Evolutionary conservation across 75 land plant genomes (phyloP).

Genomic region (Pseudotsuga menziesii): DNA sequence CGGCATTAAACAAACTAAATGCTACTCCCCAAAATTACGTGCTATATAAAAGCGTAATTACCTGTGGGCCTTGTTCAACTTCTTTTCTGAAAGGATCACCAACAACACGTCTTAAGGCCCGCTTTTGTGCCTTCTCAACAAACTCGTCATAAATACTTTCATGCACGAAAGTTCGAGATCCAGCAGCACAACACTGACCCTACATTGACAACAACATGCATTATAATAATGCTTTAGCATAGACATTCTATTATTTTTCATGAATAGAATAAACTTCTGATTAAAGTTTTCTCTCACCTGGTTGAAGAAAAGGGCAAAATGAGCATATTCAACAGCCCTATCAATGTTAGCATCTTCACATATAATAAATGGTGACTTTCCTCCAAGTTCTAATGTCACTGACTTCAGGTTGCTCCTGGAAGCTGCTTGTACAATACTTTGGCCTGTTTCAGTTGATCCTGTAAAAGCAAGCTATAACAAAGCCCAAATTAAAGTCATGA

Average conservation of each 20-base stretch:
- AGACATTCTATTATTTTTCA: no score
- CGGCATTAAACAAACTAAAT: no score
- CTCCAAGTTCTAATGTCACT: conserved; percentile 55
- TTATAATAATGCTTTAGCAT: no score
- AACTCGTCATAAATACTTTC: conserved; percentile 53
- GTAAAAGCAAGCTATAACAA: conserved; percentile 35
- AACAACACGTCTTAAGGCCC: conserved; percentile 37
- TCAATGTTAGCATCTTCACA: conserved; percentile 50
- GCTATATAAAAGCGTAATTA: not conserved
- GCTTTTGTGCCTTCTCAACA: conserved; percentile 41
- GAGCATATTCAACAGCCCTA: conserved; percentile 45
- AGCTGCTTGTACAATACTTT: conserved; percentile 30
- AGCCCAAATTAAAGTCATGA: no score
- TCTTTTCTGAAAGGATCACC: conserved; percentile 50
- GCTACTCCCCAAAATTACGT: no score
- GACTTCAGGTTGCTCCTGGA: conserved; percentile 45
- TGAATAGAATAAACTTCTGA: no score
- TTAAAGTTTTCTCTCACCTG: conserved; percentile 11
- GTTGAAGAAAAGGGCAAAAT: conserved; percentile 55
- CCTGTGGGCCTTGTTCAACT: conserved; percentile 60
- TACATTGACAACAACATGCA: not conserved
- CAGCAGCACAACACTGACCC: conserved; percentile 60
- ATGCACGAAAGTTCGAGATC: conserved; percentile 55
- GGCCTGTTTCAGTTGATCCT: conserved; percentile 43
- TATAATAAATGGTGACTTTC: conserved; percentile 49